A percentile compares a stretch with the other conserved stretches of the same genome.
These are phyloP conservation scores for Fraxinus ornus DNA, from an alignment of 305 asterid genomes.

Conservation along the genomic window DNA sequence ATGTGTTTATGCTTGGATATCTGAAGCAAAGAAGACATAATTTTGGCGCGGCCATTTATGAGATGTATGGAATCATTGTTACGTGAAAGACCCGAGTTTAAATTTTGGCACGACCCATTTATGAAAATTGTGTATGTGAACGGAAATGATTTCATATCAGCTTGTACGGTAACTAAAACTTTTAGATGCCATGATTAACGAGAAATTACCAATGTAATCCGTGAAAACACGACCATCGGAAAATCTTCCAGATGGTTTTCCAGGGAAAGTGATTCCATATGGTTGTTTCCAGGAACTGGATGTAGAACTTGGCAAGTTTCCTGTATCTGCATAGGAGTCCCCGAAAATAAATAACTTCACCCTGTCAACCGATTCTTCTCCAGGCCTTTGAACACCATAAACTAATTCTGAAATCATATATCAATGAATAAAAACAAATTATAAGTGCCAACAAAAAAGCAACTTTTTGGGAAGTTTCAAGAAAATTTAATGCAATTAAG, in stretches of 20 bases:
- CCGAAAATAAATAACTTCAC: slow-evolving; percentile 59
- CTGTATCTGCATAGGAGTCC: slow-evolving; percentile 71
- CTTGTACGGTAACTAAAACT: not conserved
- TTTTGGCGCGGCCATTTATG: not conserved
- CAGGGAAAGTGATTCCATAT: slow-evolving; percentile 63
- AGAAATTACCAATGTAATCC: slow-evolving; percentile 45
- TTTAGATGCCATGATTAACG: not conserved
- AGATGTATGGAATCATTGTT: not conserved
- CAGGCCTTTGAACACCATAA: slow-evolving; percentile 6
- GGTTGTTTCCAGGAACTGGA: slow-evolving; percentile 56
- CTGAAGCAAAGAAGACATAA: not conserved
- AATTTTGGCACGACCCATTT: not conserved
- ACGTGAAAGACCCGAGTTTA: not conserved
- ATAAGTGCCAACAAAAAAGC: not conserved
- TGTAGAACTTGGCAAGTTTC: slow-evolving; percentile 37
- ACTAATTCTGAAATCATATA: slow-evolving; percentile 9
- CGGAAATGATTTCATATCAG: not conserved
- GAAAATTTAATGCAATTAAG: not conserved
- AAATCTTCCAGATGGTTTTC: slow-evolving; percentile 65
- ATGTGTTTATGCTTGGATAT: not conserved
- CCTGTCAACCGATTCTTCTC: not conserved
- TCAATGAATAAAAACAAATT: not conserved
- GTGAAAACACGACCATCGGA: slow-evolving; percentile 68
- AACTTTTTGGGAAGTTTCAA: not conserved
- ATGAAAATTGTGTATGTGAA: too few species aligned